A percentile compares a stretch with the other conserved stretches of the same genome.
phyloP scores from a whole-genome alignment of 441 rosid genomes.

The Erodium chrysanthum region DNA sequence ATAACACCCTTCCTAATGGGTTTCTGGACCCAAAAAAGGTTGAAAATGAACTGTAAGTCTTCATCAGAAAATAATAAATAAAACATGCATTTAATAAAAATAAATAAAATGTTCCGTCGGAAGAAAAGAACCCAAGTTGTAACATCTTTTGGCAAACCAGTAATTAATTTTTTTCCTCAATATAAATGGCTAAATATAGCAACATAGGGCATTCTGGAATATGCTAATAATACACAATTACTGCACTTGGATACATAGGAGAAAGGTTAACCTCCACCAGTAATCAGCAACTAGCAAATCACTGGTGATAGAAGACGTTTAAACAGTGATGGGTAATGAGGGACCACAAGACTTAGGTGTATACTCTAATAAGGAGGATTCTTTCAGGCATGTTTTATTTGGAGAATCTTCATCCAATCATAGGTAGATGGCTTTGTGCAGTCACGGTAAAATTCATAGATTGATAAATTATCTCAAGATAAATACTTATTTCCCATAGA shows the following conservation, averaged over 20 bases:
- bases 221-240: neutral
- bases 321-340: too few species aligned
- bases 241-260: neutral
- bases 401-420: neutral
- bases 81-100: neutral
- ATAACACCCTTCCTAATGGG: slow-evolving; percentile 80
- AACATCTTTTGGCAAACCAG: slow-evolving; percentile 1
- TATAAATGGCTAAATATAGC: neutral
- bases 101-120: neutral
- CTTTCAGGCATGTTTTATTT: neutral
- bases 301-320: neutral
- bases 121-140: neutral
- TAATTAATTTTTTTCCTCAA: neutral
- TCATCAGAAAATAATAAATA: slow-evolving; percentile 1
- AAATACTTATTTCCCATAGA: too few species aligned
- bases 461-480: neutral
- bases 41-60: neutral
- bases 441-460: neutral
- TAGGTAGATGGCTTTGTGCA: neutral
- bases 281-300: neutral
- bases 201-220: neutral
- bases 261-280: neutral
- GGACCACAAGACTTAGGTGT: too few species aligned
- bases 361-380: neutral
- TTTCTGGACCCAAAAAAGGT: slow-evolving; percentile 32